Evolutionary conservation across 2,329 filamentous ascomycete species (phyloP).

Genomic region (Didymellaceae sp.): DNA sequence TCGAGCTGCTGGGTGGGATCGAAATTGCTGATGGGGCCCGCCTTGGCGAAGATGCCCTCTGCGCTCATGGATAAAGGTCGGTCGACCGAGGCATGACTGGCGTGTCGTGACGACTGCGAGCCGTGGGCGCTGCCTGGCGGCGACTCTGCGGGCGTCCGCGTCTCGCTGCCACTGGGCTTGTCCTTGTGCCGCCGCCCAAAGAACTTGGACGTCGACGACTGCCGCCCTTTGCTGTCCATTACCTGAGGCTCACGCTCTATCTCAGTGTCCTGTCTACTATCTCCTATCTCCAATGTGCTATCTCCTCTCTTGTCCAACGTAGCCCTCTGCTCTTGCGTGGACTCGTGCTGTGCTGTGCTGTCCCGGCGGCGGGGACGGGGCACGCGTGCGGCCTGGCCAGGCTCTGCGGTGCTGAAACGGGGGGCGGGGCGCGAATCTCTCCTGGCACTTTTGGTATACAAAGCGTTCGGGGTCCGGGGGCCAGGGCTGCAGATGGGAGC

Average conservation of each 20-base stretch:
- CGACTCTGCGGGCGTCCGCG: conserved; percentile 62
- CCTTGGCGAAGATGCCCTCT: conserved; percentile 73
- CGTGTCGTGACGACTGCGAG: conserved; percentile 75
- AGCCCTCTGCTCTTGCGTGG: background rate
- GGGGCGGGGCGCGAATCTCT: conserved; percentile 7
- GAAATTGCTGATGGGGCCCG: conserved; percentile 88
- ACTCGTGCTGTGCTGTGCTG: background rate
- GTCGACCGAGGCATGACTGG: conserved; percentile 68
- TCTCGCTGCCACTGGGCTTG: conserved; percentile 52
- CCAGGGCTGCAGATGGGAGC: conserved; percentile 22
- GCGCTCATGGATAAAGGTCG: conserved; percentile 67
- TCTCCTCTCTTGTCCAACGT: too few species aligned
- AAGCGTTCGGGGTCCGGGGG: conserved; percentile 1
- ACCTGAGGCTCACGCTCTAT: background rate
- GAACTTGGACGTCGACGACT: conserved; percentile 82
- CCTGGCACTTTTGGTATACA: conserved; percentile 4
- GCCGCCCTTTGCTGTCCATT: conserved; percentile 77
- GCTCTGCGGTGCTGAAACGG: conserved; percentile 4
- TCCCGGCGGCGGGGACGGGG: background rate
- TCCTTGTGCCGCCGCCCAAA: conserved; percentile 87
- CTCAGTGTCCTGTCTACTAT: too few species aligned
- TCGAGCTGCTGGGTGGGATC: conserved; percentile 73
- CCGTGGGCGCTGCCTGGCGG: conserved; percentile 67
- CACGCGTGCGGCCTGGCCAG: background rate
- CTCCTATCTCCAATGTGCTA: too few species aligned